phyloP scores from a whole-genome alignment of 768 basidiomycete species.

The Basidioascus undulatus region DNA sequence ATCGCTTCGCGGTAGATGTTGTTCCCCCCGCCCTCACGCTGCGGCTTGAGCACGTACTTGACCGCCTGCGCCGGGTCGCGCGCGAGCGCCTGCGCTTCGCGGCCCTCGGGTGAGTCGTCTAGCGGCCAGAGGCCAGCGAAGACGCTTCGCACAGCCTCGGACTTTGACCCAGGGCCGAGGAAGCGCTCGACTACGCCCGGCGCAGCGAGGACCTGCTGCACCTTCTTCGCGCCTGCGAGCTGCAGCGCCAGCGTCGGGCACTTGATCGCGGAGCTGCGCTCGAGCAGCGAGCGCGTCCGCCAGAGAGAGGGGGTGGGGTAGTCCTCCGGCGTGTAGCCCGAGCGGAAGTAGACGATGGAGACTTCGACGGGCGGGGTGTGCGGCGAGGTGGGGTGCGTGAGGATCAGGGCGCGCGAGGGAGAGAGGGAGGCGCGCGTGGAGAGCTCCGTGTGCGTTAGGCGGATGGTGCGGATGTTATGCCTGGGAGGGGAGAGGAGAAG shows the following conservation, averaged over 20 bases:
- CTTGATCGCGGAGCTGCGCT: slow-evolving; percentile 65
- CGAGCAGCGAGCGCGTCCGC: slow-evolving; percentile 47
- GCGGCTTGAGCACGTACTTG: slow-evolving; percentile 72
- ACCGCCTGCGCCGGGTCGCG: slow-evolving; percentile 24
- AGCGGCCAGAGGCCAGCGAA: slow-evolving; percentile 85
- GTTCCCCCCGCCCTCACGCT: slow-evolving; percentile 94
- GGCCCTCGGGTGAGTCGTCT: slow-evolving; percentile 17
- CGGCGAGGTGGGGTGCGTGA: slow-evolving; percentile 8
- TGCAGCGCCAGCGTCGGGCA: slow-evolving; percentile 79
- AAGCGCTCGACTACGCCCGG: slow-evolving; percentile 52
- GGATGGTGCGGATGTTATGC: slow-evolving; percentile 20
- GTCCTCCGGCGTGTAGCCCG: slow-evolving; percentile 66
- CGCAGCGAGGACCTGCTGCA: slow-evolving; percentile 64
- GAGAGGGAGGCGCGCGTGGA: slow-evolving; percentile 29
- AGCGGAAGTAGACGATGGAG: slow-evolving; percentile 70
- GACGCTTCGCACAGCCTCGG: slow-evolving; percentile 32
- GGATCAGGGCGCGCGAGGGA: slow-evolving; percentile 12
- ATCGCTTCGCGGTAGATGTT: slow-evolving; percentile 76
- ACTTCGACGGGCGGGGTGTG: slow-evolving; percentile 32
- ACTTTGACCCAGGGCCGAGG: slow-evolving; percentile 18
- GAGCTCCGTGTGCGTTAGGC: slow-evolving; percentile 41
- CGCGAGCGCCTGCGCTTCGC: slow-evolving; percentile 31
- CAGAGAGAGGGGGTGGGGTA: slow-evolving; percentile 43
- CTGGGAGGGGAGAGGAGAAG: too few relatives aligned
- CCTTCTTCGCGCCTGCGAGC: slow-evolving; percentile 86